Evolutionary conservation across 495 filamentous ascomycete genomes (phyloP), one percentile per base, ranked within the genome.

Genomic region (Penicillium steckii): DNA sequence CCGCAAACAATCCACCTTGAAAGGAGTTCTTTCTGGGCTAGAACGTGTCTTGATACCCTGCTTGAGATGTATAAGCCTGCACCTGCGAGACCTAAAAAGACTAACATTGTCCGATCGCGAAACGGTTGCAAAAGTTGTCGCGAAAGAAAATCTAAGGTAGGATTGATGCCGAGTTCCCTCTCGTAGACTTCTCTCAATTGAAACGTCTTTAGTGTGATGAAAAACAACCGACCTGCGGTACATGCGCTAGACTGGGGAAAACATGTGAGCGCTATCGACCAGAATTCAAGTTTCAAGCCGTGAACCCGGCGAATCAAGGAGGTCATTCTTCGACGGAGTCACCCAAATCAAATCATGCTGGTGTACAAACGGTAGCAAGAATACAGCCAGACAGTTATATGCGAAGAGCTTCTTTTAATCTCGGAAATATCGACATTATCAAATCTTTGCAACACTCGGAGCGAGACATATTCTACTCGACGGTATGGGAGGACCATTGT

Each of bases 171-270:
- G 6, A 19, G 22, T 17, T 19, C 21, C 21, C 30, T 19, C 35
- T 21, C 15, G 18, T 21, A 40, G 10, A 33, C n/a, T 10, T 12
- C 5, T 10, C 12, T 10, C 30, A 13, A 33, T 12, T 33, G 10
- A 33, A 7, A 33, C n/a, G n/a, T 12, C 30, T 33, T 22, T 54
- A 74, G 67, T 75, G 72, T 44, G 72, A 75, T 52, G 72, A 75
- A 53, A 66, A 65, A 41, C 72, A 64, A 63, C 70, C 71, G 24
- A 61, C 60, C 4, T 73, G 72, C 26, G 69, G 69, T 19, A 69
- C 72, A 44, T 75, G 72, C 48, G 43, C 46, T 21, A 64, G 72
- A 29, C 55, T 70, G 4, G 68, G 67, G 3, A 73, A 57, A 40
- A 53, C 50, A 19, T 75, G 70, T 22, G 66, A 69, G n/a, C 53